These are phyloP conservation scores for Colletotrichum acutatum DNA, from an alignment of 2,329 filamentous ascomycete genomes.

Conservation along the genomic window DNA sequence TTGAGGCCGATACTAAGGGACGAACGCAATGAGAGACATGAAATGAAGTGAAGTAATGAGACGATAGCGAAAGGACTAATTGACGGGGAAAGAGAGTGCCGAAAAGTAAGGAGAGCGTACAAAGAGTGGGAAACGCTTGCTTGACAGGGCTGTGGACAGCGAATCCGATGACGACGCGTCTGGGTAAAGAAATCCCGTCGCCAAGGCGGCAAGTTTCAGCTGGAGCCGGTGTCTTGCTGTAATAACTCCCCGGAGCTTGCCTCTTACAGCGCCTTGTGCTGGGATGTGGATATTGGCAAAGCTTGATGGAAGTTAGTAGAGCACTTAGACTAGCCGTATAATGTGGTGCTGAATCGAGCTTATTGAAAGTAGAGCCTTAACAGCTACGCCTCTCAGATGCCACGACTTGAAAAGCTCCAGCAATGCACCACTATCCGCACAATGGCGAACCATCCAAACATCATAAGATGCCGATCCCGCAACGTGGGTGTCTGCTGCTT, in stretches of 20 bases:
- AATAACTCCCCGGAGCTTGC: neutral
- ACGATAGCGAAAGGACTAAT: neutral
- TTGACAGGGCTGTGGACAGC: neutral
- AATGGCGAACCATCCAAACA: no score
- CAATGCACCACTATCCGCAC: no score
- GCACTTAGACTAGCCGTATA: neutral
- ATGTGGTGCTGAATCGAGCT: accelerated
- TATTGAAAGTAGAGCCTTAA: neutral
- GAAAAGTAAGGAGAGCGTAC: neutral
- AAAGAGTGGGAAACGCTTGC: neutral
- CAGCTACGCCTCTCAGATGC: neutral
- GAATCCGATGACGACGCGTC: neutral
- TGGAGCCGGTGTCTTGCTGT: neutral
- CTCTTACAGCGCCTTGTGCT: neutral
- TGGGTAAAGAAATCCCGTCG: neutral
- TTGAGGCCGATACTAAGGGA: neutral
- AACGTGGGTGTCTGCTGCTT: no score
- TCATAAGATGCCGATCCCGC: no score
- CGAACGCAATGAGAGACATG: neutral
- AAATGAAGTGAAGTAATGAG: neutral
- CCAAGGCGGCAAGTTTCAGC: slow-evolving; percentile 4
- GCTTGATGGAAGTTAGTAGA: neutral
- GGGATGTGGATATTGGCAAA: neutral
- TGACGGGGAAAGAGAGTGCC: neutral
- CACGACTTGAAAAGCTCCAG: no score